These are phyloP conservation scores for Hordeum pubiflorum DNA, from an alignment of 202 grass and related monocot species.

Conservation along the genomic window DNA sequence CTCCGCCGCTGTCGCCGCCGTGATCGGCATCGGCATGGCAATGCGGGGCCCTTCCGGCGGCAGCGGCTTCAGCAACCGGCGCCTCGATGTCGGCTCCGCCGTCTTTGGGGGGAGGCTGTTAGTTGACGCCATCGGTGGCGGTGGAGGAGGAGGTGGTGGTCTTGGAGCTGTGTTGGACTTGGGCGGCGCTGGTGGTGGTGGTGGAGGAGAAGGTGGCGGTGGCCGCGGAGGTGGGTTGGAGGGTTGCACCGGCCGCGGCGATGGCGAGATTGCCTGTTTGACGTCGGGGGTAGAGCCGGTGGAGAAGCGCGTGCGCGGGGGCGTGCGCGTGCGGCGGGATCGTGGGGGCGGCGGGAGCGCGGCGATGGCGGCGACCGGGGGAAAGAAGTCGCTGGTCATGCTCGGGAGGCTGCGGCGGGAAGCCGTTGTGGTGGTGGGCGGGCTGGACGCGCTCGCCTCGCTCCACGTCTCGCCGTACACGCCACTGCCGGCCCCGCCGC, in stretches of 20 bases:
- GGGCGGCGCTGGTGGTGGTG: not conserved
- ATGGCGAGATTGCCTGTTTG: constrained; percentile 61
- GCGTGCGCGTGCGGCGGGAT: constrained; percentile 66
- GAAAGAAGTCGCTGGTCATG: constrained; percentile 54
- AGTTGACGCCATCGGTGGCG: constrained; percentile 11
- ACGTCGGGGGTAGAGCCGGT: constrained; percentile 57
- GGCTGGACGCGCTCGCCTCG: constrained; percentile 67
- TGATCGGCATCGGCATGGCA: constrained; percentile 53
- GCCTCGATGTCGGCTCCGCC: constrained; percentile 38
- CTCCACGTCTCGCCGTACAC: constrained; percentile 44
- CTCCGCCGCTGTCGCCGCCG: constrained; percentile 27
- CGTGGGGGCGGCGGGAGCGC: constrained; percentile 39
- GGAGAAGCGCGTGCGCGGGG: constrained; percentile 70
- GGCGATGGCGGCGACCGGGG: constrained; percentile 33
- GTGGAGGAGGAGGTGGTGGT: constrained; percentile 36
- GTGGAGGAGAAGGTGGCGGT: not conserved
- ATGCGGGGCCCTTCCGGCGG: constrained; percentile 61
- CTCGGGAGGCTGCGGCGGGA: constrained; percentile 85
- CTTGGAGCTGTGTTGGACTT: constrained; percentile 21
- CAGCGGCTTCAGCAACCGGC: constrained; percentile 74
- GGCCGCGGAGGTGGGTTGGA: constrained; percentile 29
- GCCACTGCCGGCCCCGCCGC: constrained; percentile 14
- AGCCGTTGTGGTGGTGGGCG: constrained; percentile 45
- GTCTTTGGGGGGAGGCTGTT: constrained; percentile 17
- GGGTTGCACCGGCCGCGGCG: constrained; percentile 25